A percentile compares a stretch with the other conserved stretches of the same genome.
phyloP scores from a whole-genome alignment of 768 basidiomycete species.

The Pleurotus cornucopiae region DNA sequence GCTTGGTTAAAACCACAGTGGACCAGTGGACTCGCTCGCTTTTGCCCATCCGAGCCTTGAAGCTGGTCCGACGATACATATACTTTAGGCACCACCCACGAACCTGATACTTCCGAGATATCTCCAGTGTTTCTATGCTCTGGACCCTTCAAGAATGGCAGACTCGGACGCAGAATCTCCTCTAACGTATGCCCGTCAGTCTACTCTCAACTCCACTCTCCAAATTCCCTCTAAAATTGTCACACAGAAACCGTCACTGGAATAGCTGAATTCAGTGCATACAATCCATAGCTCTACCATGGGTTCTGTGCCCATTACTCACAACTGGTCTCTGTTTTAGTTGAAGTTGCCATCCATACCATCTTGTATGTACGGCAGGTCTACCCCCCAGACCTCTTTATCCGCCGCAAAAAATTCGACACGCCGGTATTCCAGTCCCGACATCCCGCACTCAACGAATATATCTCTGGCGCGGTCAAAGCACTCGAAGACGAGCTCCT shows the following conservation, averaged over 20 bases:
- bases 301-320: neutral
- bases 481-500: constrained; percentile 76
- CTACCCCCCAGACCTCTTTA: constrained; percentile 86
- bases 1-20: no score
- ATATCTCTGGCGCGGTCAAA: constrained; percentile 84
- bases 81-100: no score
- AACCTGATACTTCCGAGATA: no score
- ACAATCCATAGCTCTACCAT: neutral
- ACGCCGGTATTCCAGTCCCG: constrained; percentile 90
- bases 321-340: constrained; percentile 32
- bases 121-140: no score
- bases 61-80: no score
- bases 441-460: constrained; percentile 85
- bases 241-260: constrained; percentile 56
- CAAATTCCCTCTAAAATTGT: neutral
- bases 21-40: no score
- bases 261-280: constrained; percentile 69
- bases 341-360: constrained; percentile 91
- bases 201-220: neutral
- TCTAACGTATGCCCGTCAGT: constrained; percentile 2
- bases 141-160: neutral
- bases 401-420: constrained; percentile 84
- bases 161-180: neutral
- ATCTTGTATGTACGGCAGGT: constrained; percentile 89
- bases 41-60: no score